Conservation (phyloP, 148 eudicot species). For the Bassia scoparia region DNA sequence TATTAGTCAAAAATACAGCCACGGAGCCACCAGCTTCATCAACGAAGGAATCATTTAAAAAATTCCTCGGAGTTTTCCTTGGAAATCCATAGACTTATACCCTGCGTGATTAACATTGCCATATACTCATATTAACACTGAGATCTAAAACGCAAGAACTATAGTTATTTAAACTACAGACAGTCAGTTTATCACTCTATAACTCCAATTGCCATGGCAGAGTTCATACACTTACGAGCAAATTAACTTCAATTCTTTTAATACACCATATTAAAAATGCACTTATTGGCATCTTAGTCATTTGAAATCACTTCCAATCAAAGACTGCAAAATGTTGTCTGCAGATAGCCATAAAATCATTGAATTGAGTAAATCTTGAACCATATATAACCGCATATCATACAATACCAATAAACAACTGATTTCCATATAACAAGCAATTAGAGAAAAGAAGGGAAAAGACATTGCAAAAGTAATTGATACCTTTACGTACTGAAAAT, state of each 20-base stretch:
- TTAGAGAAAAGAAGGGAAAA: not conserved
- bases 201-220: too few species aligned
- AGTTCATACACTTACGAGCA: not conserved
- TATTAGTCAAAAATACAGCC: not conserved
- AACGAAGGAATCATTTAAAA: not conserved
- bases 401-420: not conserved
- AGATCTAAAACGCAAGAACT: not conserved
- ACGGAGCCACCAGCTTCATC: not conserved
- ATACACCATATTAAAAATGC: not conserved
- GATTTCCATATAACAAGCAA: not conserved
- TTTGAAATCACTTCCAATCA: not conserved
- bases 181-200: too few species aligned
- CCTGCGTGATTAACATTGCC: not conserved
- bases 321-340: not conserved
- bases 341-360: not conserved
- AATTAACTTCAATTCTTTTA: not conserved
- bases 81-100: not conserved
- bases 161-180: not conserved
- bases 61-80: not conserved
- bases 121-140: not conserved
- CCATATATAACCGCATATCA: not conserved
- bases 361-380: not conserved
- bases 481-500: constrained; percentile 72
- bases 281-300: not conserved
- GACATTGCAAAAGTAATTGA: not conserved